Conservation (phyloP, 2,329 filamentous ascomycete species). For the Plectosphaerella plurivora region DNA sequence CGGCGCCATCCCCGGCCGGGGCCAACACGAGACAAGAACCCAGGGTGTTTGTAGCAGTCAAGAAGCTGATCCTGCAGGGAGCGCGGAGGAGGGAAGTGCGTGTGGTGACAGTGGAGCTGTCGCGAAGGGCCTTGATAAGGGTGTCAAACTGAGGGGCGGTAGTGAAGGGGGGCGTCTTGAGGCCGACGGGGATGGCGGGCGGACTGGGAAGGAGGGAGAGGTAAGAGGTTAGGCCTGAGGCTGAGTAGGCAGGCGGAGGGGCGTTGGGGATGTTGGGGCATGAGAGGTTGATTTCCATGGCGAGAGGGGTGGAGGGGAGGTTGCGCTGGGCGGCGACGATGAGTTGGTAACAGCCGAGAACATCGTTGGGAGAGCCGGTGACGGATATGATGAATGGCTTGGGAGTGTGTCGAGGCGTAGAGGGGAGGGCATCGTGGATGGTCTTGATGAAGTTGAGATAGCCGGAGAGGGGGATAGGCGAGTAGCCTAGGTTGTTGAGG, state of each 20-base stretch:
- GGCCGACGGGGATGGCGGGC: slow-evolving; percentile 42
- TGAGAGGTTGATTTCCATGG: slow-evolving; percentile 73
- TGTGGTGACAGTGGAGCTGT: slow-evolving; percentile 8
- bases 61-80: slow-evolving; percentile 48
- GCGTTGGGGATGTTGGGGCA: slow-evolving; percentile 70
- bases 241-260: slow-evolving; percentile 68
- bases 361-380: slow-evolving; percentile 57
- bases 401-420: slow-evolving; percentile 5
- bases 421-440: slow-evolving; percentile 25
- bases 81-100: slow-evolving; percentile 6
- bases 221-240: slow-evolving; percentile 46
- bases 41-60: slow-evolving; percentile 71
- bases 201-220: slow-evolving; percentile 39
- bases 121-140: slow-evolving; percentile 46
- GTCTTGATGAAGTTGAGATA: slow-evolving; percentile 56
- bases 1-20: slow-evolving; percentile 9
- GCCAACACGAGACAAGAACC: slow-evolving; percentile 60
- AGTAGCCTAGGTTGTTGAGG: slow-evolving; percentile 73
- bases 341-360: slow-evolving; percentile 49
- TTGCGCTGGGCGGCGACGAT: slow-evolving; percentile 35
- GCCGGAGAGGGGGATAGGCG: slow-evolving; percentile 52
- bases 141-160: slow-evolving; percentile 60
- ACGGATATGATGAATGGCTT: slow-evolving; percentile 69
- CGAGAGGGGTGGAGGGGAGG: slow-evolving; percentile 43
- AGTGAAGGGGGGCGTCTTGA: slow-evolving; percentile 77